Conservation (phyloP, 2,329 filamentous ascomycete genomes). For the Amauroascus verrucosus region DNA sequence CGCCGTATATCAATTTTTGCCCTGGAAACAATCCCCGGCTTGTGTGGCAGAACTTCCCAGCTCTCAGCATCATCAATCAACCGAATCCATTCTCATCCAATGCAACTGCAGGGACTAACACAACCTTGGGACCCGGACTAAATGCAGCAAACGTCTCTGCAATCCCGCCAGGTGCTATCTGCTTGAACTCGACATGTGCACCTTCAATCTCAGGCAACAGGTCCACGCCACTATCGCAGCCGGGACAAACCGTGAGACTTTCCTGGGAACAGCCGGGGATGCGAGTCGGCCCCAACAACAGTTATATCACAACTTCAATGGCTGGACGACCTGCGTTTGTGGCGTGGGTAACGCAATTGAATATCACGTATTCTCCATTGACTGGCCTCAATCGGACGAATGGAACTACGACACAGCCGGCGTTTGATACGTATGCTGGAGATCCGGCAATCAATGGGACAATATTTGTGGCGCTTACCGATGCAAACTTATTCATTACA, state of each 20-base stretch:
- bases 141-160: constrained; percentile 28
- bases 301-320: constrained; percentile 56
- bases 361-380: constrained; percentile 59
- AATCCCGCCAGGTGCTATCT: constrained; percentile 41
- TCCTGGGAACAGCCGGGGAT: constrained; percentile 62
- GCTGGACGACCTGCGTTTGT: constrained; percentile 56
- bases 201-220: constrained; percentile 60
- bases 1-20: constrained; percentile 70
- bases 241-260: constrained; percentile 61
- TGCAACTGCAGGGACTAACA: constrained; percentile 41
- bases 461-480: constrained; percentile 68
- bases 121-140: constrained; percentile 42
- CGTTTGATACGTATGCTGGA: constrained; percentile 54
- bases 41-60: constrained; percentile 76
- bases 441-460: constrained; percentile 66
- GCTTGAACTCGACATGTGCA: constrained; percentile 49
- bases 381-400: constrained; percentile 21
- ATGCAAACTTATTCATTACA: constrained; percentile 56
- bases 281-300: constrained; percentile 68
- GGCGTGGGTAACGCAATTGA: constrained; percentile 67
- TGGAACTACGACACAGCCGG: constrained; percentile 46
- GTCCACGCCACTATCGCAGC: constrained; percentile 59
- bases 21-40: constrained; percentile 62
- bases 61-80: constrained; percentile 61
- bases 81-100: constrained; percentile 60